Percentiles rank a stretch among this genome's conserved stretches.
Evolutionary conservation across 2,329 filamentous ascomycete genomes (phyloP).

Genomic region (Fusarium pininemorale): DNA sequence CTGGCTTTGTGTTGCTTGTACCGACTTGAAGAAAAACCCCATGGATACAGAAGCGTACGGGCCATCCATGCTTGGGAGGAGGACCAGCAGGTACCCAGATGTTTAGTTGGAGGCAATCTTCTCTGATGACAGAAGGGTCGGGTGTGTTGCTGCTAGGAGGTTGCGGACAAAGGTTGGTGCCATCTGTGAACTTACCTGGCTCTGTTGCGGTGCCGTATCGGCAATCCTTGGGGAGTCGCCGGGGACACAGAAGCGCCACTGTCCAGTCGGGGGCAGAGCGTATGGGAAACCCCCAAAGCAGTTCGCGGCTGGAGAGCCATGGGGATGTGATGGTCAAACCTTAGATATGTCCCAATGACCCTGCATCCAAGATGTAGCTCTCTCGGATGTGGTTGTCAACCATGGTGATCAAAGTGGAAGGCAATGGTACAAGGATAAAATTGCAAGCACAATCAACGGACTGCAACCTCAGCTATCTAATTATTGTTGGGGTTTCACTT

Average conservation of each 20-base stretch:
- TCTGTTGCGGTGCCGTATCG: background rate
- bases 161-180: background rate
- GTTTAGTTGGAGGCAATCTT: background rate
- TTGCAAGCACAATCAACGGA: rapidly evolving
- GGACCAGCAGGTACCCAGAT: background rate
- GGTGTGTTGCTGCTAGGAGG: background rate
- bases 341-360: background rate
- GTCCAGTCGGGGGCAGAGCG: background rate
- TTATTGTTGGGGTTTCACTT: background rate
- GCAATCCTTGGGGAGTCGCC: background rate
- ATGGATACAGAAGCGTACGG: background rate
- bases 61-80: background rate
- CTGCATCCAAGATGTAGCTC: background rate
- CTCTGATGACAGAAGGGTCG: background rate
- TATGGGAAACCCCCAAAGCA: background rate
- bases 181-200: background rate
- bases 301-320: too few species aligned
- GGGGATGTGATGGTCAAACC: background rate
- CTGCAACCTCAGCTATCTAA: background rate
- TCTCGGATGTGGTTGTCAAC: rapidly evolving
- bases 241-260: background rate
- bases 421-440: background rate
- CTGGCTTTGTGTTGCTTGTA: background rate
- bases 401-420: background rate
- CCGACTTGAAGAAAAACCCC: background rate